Conservation (phyloP, 352 stramenopile genomes). For the Phytopythium helicoides region DNA sequence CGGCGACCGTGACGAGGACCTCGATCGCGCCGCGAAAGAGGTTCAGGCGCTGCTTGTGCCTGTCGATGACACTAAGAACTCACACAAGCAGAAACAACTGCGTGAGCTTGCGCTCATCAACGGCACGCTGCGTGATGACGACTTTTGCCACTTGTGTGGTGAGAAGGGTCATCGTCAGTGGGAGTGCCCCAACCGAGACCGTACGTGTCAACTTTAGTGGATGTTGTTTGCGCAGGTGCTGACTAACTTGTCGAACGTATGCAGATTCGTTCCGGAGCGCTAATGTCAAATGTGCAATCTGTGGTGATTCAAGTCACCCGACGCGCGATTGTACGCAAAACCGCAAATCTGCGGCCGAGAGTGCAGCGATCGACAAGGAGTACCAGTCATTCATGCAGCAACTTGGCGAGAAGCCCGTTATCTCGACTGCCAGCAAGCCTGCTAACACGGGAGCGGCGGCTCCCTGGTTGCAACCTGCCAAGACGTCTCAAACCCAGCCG, state of each 20-base stretch:
- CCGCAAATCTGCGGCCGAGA: conserved; percentile 66
- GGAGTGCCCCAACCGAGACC: conserved; percentile 93
- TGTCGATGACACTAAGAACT: conserved; percentile 90
- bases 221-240: conserved; percentile 8
- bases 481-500: conserved; percentile 44
- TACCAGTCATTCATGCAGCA: conserved; percentile 89
- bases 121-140: conserved; percentile 96
- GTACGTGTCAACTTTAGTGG: conserved; percentile 33
- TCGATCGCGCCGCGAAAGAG: conserved; percentile 86
- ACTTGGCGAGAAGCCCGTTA: conserved; percentile 71
- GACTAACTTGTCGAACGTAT: conserved; percentile 3
- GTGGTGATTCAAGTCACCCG: conserved; percentile 96
- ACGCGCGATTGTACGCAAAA: conserved; percentile 97
- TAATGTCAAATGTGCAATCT: conserved; percentile 97
- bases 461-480: conserved; percentile 68
- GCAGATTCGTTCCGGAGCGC: conserved; percentile 76
- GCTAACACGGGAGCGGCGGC: conserved; percentile 24
- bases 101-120: conserved; percentile 98
- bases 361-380: conserved; percentile 78
- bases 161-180: conserved; percentile 98
- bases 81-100: conserved; percentile 99
- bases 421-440: conserved; percentile 50
- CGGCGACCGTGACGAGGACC: conserved; percentile 85
- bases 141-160: conserved; percentile 97
- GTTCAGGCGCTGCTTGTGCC: conserved; percentile 91